phyloP scores from a whole-genome alignment of 441 rosid genomes.

The Omphalea diandra region DNA sequence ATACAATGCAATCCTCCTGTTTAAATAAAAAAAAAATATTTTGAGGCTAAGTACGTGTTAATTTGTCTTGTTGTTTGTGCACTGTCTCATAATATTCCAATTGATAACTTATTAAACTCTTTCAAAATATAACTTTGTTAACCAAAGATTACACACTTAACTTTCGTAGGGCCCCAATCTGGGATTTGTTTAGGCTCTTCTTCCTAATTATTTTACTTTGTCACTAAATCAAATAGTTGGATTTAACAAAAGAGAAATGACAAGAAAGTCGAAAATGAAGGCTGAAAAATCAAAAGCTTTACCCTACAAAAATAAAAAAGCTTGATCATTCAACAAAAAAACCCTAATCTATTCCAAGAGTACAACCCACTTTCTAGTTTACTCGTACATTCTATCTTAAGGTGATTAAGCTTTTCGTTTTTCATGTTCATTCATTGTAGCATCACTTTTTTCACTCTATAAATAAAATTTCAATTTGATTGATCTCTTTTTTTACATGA shows the following conservation, averaged over 20 bases:
- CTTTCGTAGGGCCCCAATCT: slow-evolving; percentile 37
- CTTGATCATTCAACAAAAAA: slow-evolving; percentile 16
- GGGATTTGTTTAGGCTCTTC: slow-evolving; percentile 34
- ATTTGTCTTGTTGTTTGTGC: slow-evolving; percentile 66
- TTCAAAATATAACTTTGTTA: no score
- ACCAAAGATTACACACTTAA: slow-evolving; percentile 21
- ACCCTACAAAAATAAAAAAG: slow-evolving; percentile 37
- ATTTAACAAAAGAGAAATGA: slow-evolving; percentile 24
- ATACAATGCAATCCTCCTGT: slow-evolving; percentile 39
- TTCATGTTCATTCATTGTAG: not conserved
- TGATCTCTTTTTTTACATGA: no score
- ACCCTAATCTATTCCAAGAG: slow-evolving; percentile 7
- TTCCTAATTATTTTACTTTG: slow-evolving; percentile 24
- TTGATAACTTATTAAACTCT: no score
- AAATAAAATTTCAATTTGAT: no score
- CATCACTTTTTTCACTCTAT: not conserved
- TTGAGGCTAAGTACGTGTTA: slow-evolving; percentile 26
- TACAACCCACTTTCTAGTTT: slow-evolving; percentile 32
- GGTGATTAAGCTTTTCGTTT: slow-evolving; percentile 8
- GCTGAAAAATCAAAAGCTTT: slow-evolving; percentile 30
- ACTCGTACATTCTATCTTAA: slow-evolving; percentile 6
- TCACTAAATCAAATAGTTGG: slow-evolving; percentile 31
- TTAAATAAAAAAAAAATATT: no score
- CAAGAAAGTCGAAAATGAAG: slow-evolving; percentile 37
- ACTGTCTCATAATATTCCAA: slow-evolving; percentile 27